phyloP scores from a whole-genome alignment of 768 basidiomycete species.

The Hygrophoropsis aurantiaca region DNA sequence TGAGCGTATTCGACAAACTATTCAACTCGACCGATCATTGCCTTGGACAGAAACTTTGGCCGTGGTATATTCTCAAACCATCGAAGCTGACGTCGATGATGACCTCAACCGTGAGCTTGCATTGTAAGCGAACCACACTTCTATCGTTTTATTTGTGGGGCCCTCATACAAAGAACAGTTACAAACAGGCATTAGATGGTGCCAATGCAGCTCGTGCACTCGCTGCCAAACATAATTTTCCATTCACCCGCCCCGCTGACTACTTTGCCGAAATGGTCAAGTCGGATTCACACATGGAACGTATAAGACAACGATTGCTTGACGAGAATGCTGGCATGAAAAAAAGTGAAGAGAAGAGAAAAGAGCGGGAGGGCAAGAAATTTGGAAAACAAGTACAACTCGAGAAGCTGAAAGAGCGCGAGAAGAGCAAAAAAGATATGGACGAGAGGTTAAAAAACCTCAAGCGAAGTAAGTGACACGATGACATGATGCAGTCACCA shows the following conservation, averaged over 20 bases:
- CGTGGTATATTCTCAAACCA: slow-evolving; percentile 68
- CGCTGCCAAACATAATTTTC: slow-evolving; percentile 75
- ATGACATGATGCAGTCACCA: not conserved
- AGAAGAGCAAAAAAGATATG: slow-evolving; percentile 88
- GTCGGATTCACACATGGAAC: slow-evolving; percentile 95
- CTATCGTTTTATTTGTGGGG: not conserved
- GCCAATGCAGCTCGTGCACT: slow-evolving; percentile 74
- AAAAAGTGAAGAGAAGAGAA: slow-evolving; percentile 86
- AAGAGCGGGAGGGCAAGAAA: slow-evolving; percentile 94
- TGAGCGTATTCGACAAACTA: slow-evolving; percentile 75
- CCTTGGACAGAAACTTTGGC: slow-evolving; percentile 85
- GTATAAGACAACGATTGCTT: slow-evolving; percentile 85
- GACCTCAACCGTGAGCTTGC: slow-evolving; percentile 94
- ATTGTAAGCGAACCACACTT: slow-evolving; percentile 62
- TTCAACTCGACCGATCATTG: slow-evolving; percentile 69
- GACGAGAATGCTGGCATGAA: slow-evolving; percentile 89
- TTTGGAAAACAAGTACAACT: slow-evolving; percentile 97
- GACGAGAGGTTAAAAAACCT: slow-evolving; percentile 82
- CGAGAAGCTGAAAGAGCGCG: slow-evolving; percentile 90
- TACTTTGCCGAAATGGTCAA: slow-evolving; percentile 99
- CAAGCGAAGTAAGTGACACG: slow-evolving; percentile 83
- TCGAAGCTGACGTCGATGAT: slow-evolving; percentile 77
- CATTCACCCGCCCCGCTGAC: slow-evolving; percentile 89
- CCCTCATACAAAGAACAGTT: slow-evolving; percentile 51
- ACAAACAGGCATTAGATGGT: slow-evolving; percentile 90